A percentile compares a stretch with the other conserved stretches of the same genome.
These are phyloP conservation scores for Cladosporium sp. DNA, from an alignment of 2,329 filamentous ascomycete species.

Conservation along the genomic window DNA sequence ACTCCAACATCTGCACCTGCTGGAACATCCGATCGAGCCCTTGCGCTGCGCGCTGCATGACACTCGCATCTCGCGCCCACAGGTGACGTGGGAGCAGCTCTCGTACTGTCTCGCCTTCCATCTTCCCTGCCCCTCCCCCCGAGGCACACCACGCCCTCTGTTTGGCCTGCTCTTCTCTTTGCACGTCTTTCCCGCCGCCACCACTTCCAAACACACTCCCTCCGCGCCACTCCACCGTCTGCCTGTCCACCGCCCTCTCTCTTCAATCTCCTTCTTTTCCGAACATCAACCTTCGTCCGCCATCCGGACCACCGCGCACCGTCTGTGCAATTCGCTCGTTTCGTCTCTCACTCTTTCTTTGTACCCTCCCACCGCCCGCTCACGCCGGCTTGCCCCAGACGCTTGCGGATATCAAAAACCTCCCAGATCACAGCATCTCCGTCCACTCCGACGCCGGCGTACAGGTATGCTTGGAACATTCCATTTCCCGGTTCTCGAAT, in stretches of 20 bases:
- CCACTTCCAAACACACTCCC: neutral
- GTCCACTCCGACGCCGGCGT: slow-evolving; percentile 4
- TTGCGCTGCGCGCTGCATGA: neutral
- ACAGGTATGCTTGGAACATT: slow-evolving; percentile 9
- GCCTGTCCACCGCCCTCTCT: neutral
- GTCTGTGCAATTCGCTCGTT: slow-evolving; percentile 10
- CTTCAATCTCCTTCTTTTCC: neutral
- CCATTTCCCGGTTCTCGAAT: slow-evolving; percentile 9
- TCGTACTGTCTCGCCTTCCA: neutral
- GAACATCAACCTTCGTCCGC: neutral
- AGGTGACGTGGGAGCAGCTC: neutral
- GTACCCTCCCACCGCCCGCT: neutral
- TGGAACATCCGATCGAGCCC: slow-evolving; percentile 3
- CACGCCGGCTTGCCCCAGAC: neutral
- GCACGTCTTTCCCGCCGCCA: neutral
- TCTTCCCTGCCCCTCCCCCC: slow-evolving; percentile 7
- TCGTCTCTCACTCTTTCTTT: slow-evolving; percentile 6
- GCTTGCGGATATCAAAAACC: neutral
- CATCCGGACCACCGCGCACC: neutral
- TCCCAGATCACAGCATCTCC: neutral
- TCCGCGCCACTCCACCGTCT: neutral
- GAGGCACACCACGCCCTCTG: no score
- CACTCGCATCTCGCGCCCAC: neutral
- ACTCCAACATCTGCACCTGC: slow-evolving; percentile 7
- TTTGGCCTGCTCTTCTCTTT: neutral